These are phyloP conservation scores for Peronosclerospora sorghi DNA, from an alignment of 352 stramenopile genomes.

Conservation along the genomic window DNA sequence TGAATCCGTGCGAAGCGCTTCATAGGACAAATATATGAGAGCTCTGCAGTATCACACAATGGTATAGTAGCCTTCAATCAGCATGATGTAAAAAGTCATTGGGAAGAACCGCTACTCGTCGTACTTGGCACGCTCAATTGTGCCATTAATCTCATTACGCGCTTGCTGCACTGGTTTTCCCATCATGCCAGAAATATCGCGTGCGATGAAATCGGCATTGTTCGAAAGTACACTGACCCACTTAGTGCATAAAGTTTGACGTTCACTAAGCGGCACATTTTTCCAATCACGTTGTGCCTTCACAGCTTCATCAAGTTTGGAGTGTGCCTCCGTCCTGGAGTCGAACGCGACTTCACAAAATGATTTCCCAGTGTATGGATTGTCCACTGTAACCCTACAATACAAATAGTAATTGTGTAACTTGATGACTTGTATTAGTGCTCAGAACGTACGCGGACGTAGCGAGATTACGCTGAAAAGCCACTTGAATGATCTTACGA, in stretches of 20 bases:
- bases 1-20: conserved; percentile 51
- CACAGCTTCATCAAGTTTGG: conserved; percentile 45
- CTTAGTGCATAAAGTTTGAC: conserved; percentile 49
- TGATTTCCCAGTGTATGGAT: conserved; percentile 60
- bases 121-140: conserved; percentile 53
- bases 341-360: conserved; percentile 54
- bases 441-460: conserved; percentile 19
- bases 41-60: conserved; percentile 14
- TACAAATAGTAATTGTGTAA: not conserved
- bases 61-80: not conserved
- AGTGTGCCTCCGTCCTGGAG: conserved; percentile 36
- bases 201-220: conserved; percentile 45
- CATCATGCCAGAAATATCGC: conserved; percentile 79
- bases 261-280: conserved; percentile 39
- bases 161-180: conserved; percentile 71
- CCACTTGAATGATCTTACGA: conserved; percentile 7
- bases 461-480: conserved; percentile 21
- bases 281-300: conserved; percentile 52
- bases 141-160: conserved; percentile 63
- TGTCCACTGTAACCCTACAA: conserved; percentile 51
- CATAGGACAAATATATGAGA: conserved; percentile 57
- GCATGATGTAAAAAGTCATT: not conserved
- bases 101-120: not conserved
- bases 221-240: conserved; percentile 50
- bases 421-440: too few species aligned